Evolutionary conservation across 257 asterid genomes (phyloP).

Genomic region (Echites panduratus): DNA sequence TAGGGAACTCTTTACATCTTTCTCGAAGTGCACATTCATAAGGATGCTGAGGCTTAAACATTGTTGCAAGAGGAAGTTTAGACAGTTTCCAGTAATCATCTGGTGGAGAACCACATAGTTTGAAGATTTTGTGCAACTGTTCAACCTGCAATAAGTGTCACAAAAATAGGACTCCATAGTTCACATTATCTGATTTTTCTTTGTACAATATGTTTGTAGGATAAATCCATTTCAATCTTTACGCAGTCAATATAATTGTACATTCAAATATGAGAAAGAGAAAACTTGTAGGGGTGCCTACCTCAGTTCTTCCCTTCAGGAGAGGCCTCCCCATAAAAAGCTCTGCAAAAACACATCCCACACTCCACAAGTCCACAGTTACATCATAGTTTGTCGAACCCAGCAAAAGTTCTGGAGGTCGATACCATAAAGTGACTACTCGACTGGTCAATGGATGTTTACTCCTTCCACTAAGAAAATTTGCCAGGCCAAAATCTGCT

Average conservation of each 20-base stretch:
- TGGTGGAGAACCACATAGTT: constrained; percentile 73
- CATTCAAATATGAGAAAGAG: not conserved
- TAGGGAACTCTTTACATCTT: constrained; percentile 80
- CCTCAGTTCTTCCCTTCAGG: constrained; percentile 96
- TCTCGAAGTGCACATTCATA: constrained; percentile 68
- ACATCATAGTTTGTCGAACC: constrained; percentile 77
- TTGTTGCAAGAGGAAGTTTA: constrained; percentile 65
- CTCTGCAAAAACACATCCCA: constrained; percentile 92
- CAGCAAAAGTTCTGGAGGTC: constrained; percentile 91
- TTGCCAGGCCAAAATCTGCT: constrained; percentile 91
- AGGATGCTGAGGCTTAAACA: constrained; percentile 89
- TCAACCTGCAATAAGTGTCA: constrained; percentile 55
- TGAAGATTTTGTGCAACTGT: constrained; percentile 87
- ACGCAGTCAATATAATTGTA: not conserved
- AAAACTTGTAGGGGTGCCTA: constrained; percentile 13
- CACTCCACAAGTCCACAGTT: constrained; percentile 88
- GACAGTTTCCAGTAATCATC: constrained; percentile 81
- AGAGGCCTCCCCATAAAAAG: constrained; percentile 80
- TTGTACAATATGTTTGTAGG: not conserved
- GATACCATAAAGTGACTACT: constrained; percentile 95
- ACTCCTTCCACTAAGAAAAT: constrained; percentile 44
- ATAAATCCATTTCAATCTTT: not conserved
- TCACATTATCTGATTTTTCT: not conserved
- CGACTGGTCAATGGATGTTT: constrained; percentile 71
- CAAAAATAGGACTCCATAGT: not conserved